Percentiles rank a stretch among this genome's conserved stretches.
phyloP scores from a whole-genome alignment of 208 protist species.

The Sergeia podlipaevii region DNA sequence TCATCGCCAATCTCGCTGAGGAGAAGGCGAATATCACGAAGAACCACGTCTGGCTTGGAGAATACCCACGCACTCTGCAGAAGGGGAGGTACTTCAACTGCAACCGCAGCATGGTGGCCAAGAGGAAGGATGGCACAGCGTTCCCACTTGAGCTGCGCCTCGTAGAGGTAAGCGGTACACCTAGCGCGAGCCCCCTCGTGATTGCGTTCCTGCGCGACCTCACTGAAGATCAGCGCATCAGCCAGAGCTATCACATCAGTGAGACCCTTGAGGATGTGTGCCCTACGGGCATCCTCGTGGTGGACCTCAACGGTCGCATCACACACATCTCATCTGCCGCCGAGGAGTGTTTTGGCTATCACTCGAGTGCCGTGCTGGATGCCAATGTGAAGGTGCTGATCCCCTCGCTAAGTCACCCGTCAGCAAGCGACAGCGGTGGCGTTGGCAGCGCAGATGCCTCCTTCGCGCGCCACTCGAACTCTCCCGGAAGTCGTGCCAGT shows the following conservation, averaged over 20 bases:
- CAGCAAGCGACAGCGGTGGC: not conserved
- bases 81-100: not conserved
- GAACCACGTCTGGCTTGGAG: constrained; percentile 4
- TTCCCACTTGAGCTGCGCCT: constrained; percentile 20
- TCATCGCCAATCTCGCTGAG: too few relatives aligned
- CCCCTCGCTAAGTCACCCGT: not conserved
- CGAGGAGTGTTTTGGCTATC: constrained; percentile 28
- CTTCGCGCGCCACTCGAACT: not conserved
- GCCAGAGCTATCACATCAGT: constrained; percentile 9
- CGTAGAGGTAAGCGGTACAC: constrained; percentile 10
- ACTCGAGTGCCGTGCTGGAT: constrained; percentile 18
- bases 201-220: constrained; percentile 17
- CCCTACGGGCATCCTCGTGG: constrained; percentile 7
- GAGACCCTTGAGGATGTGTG: constrained; percentile 7
- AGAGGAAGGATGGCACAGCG: constrained; percentile 4
- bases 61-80: not conserved
- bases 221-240: constrained; percentile 1
- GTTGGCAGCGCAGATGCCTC: not conserved
- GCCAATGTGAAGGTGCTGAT: constrained; percentile 29
- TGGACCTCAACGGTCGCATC: constrained; percentile 10
- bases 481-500: not conserved
- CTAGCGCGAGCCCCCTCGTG: not conserved
- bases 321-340: constrained; percentile 14
- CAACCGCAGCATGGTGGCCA: constrained; percentile 3
- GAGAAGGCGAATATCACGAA: constrained; percentile 10